Conservation (phyloP, 139 green algal species). For the Auxenochlorella protothecoides region DNA sequence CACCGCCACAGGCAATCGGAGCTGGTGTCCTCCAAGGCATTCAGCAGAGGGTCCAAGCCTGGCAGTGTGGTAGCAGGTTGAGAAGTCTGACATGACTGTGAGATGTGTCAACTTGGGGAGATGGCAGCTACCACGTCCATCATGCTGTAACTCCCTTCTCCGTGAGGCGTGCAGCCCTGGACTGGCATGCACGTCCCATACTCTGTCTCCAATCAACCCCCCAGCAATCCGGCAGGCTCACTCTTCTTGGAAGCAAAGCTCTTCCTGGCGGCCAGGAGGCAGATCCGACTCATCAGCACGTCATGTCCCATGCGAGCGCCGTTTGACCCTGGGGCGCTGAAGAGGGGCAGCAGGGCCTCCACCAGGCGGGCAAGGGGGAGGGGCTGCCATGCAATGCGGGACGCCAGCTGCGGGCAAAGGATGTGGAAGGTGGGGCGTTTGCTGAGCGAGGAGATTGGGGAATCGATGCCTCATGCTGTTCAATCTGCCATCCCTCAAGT, state of each 20-base stretch:
- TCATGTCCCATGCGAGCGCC: constrained; percentile 13
- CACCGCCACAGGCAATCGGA: constrained; percentile 48
- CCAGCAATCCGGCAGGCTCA: not conserved
- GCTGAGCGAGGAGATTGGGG: too few relatives aligned
- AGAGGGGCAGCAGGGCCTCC: constrained; percentile 22
- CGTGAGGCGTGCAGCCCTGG: too few relatives aligned
- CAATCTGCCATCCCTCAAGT: too few relatives aligned
- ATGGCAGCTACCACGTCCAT: too few relatives aligned
- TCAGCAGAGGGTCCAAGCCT: constrained; percentile 3
- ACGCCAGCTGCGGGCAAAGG: constrained; percentile 22
- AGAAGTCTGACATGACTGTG: too few relatives aligned
- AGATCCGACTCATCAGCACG: constrained; percentile 23
- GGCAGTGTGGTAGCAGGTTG: too few relatives aligned
- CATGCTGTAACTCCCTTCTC: too few relatives aligned
- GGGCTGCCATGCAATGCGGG: constrained; percentile 27
- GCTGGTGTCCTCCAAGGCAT: constrained; percentile 35
- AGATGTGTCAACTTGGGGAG: too few relatives aligned
- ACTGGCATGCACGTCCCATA: too few relatives aligned
- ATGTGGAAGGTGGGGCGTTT: too few relatives aligned
- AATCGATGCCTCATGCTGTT: constrained; percentile 37
- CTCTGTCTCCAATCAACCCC: too few relatives aligned
- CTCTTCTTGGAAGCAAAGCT: not conserved
- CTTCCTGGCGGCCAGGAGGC: constrained; percentile 37
- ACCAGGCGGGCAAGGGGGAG: constrained; percentile 22
- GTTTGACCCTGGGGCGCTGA: constrained; percentile 3